Conservation (phyloP, 306 rosid species). For the Ormosia emarginata region DNA sequence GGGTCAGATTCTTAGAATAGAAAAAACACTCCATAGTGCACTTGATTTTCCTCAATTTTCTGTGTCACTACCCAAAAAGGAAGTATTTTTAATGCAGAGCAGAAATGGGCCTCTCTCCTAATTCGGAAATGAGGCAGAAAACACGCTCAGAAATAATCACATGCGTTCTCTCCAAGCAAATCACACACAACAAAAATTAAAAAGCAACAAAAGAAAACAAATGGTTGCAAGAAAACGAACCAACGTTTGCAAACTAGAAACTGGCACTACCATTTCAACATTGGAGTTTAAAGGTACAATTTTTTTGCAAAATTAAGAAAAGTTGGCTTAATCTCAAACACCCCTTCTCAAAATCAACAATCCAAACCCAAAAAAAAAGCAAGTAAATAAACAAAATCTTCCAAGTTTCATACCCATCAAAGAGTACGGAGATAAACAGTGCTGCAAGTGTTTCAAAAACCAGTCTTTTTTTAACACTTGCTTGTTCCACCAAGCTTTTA, state of each 20-base stretch:
- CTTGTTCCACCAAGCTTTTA: not conserved
- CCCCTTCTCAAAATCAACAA: not conserved
- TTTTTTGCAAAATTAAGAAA: not conserved
- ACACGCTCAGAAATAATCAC: not conserved
- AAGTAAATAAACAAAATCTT: not conserved
- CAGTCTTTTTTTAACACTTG: not conserved
- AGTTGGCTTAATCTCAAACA: not conserved
- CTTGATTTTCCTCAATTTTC: slow-evolving; percentile 1
- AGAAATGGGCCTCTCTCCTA: not conserved
- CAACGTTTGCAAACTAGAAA: not conserved
- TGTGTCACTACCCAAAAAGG: slow-evolving; percentile 21
- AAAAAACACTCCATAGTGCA: not conserved
- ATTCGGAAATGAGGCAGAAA: not conserved
- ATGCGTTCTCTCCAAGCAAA: not conserved
- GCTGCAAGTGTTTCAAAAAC: slow-evolving; percentile 3
- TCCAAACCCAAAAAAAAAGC: not conserved
- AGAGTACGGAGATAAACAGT: not conserved
- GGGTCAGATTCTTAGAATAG: not conserved
- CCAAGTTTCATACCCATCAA: slow-evolving; percentile 27
- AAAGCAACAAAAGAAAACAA: not conserved
- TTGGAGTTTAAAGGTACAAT: not conserved
- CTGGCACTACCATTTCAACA: not conserved
- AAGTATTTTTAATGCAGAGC: slow-evolving; percentile 18
- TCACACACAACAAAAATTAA: not conserved
- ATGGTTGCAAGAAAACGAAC: not conserved